phyloP scores from a whole-genome alignment of 1,139 yeast species.

The Saccharomycopsis hybrid region DNA sequence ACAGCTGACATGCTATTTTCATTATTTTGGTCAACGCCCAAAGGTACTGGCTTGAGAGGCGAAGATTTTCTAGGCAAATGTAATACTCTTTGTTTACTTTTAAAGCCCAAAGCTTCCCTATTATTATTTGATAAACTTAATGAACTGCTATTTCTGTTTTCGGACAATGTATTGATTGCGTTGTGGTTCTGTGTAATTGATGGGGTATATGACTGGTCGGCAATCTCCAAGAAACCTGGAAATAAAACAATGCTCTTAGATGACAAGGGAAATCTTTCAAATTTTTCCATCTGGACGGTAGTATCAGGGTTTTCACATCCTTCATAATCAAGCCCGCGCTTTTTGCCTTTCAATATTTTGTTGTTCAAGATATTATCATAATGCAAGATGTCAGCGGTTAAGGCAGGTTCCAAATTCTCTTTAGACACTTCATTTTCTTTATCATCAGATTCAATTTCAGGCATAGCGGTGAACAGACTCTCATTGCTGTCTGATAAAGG shows the following conservation, averaged over 20 bases:
- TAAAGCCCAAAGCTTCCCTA: not conserved
- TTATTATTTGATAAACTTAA: not conserved
- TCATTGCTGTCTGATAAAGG: not conserved
- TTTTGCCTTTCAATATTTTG: not conserved
- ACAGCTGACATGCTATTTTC: not conserved
- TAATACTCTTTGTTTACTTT: conserved; percentile 4
- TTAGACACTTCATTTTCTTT: conserved; percentile 17
- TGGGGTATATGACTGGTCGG: not conserved
- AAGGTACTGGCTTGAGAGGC: conserved; percentile 12
- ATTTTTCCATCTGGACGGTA: too few relatives aligned
- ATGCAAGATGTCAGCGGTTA: conserved; percentile 8
- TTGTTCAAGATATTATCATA: conserved; percentile 10
- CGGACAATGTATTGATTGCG: too few relatives aligned
- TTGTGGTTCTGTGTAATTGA: too few relatives aligned
- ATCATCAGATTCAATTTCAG: conserved; percentile 9
- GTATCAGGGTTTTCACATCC: not conserved
- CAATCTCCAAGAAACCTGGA: conserved; percentile 17
- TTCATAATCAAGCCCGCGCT: too few relatives aligned
- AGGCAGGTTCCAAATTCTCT: conserved; percentile 12
- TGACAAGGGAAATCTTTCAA: conserved; percentile 10
- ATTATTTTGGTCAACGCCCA: not conserved
- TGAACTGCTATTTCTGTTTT: not conserved
- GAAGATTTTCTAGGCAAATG: conserved; percentile 19
- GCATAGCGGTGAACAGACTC: not conserved
- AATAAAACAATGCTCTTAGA: conserved; percentile 16